These are phyloP conservation scores for Candida silvatica DNA, from an alignment of 805 yeast genomes.

Conservation along the genomic window DNA sequence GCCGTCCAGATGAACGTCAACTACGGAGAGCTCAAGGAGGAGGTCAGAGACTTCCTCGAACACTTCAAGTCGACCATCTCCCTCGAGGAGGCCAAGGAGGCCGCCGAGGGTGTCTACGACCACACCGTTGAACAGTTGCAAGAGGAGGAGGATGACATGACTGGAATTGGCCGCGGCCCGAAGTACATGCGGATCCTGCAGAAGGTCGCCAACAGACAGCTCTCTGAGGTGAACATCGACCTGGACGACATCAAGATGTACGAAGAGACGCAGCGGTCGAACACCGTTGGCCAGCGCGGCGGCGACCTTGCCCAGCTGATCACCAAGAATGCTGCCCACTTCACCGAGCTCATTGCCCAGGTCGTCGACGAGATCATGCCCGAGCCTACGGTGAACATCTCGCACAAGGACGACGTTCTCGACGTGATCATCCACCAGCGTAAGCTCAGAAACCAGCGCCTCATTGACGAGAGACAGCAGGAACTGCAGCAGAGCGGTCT, in stretches of 20 bases:
- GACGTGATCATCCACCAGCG: conserved; percentile 93
- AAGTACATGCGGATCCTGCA: conserved; percentile 75
- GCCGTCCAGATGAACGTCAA: conserved; percentile 31
- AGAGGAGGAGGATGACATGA: conserved; percentile 15
- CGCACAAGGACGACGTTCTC: conserved; percentile 80
- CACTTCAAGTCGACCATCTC: conserved; percentile 47
- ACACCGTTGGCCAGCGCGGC: neutral
- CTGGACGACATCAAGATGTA: conserved; percentile 75
- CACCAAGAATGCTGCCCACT: conserved; percentile 67
- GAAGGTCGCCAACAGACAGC: conserved; percentile 76
- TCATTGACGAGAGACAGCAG: conserved; percentile 57
- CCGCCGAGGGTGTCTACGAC: conserved; percentile 26
- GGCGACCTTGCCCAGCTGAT: conserved; percentile 45
- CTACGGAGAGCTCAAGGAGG: conserved; percentile 53
- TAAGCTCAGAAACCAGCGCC: conserved; percentile 68
- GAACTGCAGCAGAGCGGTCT: conserved; percentile 42
- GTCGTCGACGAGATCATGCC: conserved; percentile 82
- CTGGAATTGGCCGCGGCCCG: conserved; percentile 33
- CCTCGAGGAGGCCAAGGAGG: conserved; percentile 7
- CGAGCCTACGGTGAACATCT: conserved; percentile 69
- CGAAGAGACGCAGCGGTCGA: conserved; percentile 37
- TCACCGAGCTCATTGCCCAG: conserved; percentile 64
- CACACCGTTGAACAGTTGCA: conserved; percentile 22
- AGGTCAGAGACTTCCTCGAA: conserved; percentile 55
- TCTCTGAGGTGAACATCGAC: conserved; percentile 59